A percentile compares a stretch with the other conserved stretches of the same genome.
Evolutionary conservation across 768 basidiomycete genomes (phyloP).

Genomic region (Lactarius akahatsu): DNA sequence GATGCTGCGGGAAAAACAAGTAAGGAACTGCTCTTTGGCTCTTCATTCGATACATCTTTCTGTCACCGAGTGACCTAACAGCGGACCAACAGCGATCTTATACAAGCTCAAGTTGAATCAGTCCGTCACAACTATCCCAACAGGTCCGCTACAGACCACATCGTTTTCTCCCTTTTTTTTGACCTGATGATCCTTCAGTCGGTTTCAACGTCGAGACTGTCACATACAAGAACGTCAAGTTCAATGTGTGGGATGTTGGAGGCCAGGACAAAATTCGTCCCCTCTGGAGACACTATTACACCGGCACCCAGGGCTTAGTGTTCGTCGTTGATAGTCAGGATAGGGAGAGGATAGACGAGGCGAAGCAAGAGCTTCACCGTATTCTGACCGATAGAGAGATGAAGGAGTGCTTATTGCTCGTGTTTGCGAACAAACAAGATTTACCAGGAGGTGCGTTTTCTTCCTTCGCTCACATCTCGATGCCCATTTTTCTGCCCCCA

Average conservation of each 20-base stretch:
- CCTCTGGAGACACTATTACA: conserved; percentile 98
- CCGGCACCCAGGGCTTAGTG: conserved; percentile 96
- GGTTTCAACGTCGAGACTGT: conserved; percentile 99
- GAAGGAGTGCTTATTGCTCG: conserved; percentile 94
- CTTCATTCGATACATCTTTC: conserved; percentile 21
- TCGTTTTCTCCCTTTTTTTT: not conserved
- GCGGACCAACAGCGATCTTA: conserved; percentile 70
- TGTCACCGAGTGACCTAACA: conserved; percentile 4
- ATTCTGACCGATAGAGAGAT: conserved; percentile 97
- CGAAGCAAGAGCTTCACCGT: conserved; percentile 91
- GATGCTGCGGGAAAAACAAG: conserved; percentile 99
- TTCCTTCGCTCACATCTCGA: not conserved
- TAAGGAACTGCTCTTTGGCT: conserved; percentile 41
- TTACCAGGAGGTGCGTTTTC: conserved; percentile 81
- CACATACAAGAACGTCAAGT: conserved; percentile 97
- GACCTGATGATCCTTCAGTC: conserved; percentile 46
- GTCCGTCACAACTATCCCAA: conserved; percentile 97
- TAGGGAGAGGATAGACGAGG: conserved; percentile 93
- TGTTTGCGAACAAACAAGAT: conserved; percentile 99
- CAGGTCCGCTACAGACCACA: conserved; percentile 53
- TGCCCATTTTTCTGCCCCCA: conserved; percentile 1
- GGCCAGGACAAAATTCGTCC: conserved; percentile 99
- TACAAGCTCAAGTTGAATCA: conserved; percentile 99
- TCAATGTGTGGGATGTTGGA: conserved; percentile 96
- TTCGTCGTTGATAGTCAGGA: conserved; percentile 98